Evolutionary conservation across 805 yeast genomes (phyloP), one percentile per base, ranked within the genome.

Genomic region (Saccharomycopsis schoenii): DNA sequence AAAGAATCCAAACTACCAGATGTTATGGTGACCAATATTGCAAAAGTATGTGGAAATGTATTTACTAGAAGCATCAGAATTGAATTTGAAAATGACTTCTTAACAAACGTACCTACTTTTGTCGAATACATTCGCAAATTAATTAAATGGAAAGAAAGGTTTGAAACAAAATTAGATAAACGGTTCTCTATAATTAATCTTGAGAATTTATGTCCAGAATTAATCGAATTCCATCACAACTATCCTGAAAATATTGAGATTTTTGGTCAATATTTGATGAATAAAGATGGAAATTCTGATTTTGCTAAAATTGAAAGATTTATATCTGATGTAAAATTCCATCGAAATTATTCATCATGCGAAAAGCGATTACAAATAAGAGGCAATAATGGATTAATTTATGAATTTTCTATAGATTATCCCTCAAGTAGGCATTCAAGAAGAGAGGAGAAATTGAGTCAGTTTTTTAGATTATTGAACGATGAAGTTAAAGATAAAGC

Each of bases 361-460:
- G 89, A 88, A 74, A 88, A 93, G 69, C 81, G 97, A 41, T 77
- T 94, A 61, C 87, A 88, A 57, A 89, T 96, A 54, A 82, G 97
- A 54, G 98, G 98, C 10, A 88, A 89, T 67, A 97, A 94, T 71
- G 98, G 98, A 66, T 83, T 89, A 65, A 72, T 87, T 59, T 97
- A 93, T 73, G 83, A 92, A 56, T 96, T 93, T 77, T 94, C 97
- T 1, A 94, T 94, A 21, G 99, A 94, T 75, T 91, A 88, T 72
- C 99, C 99, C 6, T 96, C 98, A 15, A 97, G 97, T 14, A 84
- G 99, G 67, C 97, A 93, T 68, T 89, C 97, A 67, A 87, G 99
- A 70, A 84, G 99, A 60, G 99, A 94, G 70, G 99, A 94, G 69
- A 81, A 96, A 60, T 85, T 93, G 61, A 86, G 89, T 78, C 99